Base-by-base conservation (phyloP, 2,329 filamentous ascomycete species). In the Penicillium fuscoglaucum region DNA sequence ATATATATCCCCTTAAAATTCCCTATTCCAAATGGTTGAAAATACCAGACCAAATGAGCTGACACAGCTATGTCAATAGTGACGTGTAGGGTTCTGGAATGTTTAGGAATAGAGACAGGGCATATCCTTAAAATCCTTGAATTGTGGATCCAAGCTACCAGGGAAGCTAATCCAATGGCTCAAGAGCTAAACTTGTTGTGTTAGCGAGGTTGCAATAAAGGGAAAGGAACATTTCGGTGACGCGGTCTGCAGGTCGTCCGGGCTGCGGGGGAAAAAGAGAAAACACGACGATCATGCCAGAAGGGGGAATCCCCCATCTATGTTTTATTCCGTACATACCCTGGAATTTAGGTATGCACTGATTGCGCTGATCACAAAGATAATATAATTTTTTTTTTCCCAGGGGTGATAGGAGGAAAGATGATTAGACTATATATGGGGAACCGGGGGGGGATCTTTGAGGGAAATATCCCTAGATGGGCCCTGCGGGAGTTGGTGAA, bases 241-340 rank as follows among this genome's bases (percentile, higher is more conserved):
- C 65, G 65, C 61, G 62, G 65, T 64, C 64, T 62, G 64, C 57
- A 61, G 56, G 43, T 53, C 33, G 57, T 52, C 26, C 19, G 43
- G 52, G 46, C 49, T 52, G 53, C 41, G 55, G 55, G 60, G 49
- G 45, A 56, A 51, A 61, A 55, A 45, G 45, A 55, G 55, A 57
- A 52, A 54, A 48, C 50, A 58, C 44, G 61, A 65, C 62, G 66
- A 66, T 65, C 68, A 68, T 69, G 67, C 66, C 61, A 62, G 64
- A 33, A 52, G 21, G 12, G 19, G 47, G 9, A 59, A 55, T 63
- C 57, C 51, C 49, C 49, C 59, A 56, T 60, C 52, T 57, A 47
- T 58, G 33, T 49, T 57, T 60, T 59, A 28, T 28, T 29, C 43
- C 26, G 26, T 45, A 66, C 64, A 52, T 65, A 65, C 64, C 59